Percentiles rank a stretch among this genome's conserved stretches.
Conservation (phyloP, 768 basidiomycete genomes). For the Clitopilus passeckerianus region DNA sequence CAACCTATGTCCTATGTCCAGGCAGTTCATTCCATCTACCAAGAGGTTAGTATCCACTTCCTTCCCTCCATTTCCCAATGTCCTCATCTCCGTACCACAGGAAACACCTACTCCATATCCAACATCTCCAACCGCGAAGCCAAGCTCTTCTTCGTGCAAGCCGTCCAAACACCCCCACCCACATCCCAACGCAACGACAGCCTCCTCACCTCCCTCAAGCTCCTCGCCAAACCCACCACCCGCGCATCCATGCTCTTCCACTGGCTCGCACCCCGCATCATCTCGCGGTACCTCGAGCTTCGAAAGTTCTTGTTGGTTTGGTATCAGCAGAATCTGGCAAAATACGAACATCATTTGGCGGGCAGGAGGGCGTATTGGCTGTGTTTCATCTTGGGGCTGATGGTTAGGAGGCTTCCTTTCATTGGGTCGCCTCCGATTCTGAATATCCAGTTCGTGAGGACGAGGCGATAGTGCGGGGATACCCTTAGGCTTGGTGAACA, state of each 20-base stretch:
- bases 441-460: conserved; percentile 15
- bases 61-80: neutral
- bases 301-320: conserved; percentile 8
- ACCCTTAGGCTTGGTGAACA: too few relatives aligned
- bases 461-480: conserved; percentile 4
- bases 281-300: conserved; percentile 5
- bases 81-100: conserved; percentile 29
- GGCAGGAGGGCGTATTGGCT: conserved; percentile 14
- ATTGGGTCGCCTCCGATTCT: conserved; percentile 17
- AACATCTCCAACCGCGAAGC: conserved; percentile 81
- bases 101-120: conserved; percentile 87
- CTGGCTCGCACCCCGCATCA: conserved; percentile 14
- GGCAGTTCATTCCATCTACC: conserved; percentile 91
- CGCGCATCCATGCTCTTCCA: conserved; percentile 10
- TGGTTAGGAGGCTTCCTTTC: conserved; percentile 16
- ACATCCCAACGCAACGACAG: neutral
- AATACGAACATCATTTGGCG: conserved; percentile 11
- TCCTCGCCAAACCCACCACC: conserved; percentile 10
- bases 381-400: conserved; percentile 16
- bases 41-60: conserved; percentile 56
- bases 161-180: conserved; percentile 16
- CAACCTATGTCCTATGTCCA: conserved; percentile 68
- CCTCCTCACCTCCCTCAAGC: conserved; percentile 1
- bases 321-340: conserved; percentile 12
- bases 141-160: conserved; percentile 90